Percentiles rank a stretch among this genome's conserved stretches.
phyloP scores from a whole-genome alignment of 2,329 filamentous ascomycete genomes.

The Colletotrichum melonis region DNA sequence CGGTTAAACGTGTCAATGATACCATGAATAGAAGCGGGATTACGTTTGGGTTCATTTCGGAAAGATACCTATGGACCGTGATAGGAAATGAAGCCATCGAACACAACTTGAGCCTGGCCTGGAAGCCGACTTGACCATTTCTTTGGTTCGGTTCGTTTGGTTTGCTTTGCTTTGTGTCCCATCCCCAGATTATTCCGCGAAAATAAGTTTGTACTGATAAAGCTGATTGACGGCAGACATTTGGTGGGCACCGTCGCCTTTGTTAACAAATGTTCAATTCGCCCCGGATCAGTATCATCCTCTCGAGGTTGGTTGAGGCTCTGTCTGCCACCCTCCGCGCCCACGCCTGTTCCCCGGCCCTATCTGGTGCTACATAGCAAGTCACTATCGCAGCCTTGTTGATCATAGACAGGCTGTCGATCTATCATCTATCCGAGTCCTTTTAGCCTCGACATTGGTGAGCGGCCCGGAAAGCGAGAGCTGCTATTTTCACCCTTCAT shows the following conservation, averaged over 20 bases:
- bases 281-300: not conserved
- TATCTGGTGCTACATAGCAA: not conserved
- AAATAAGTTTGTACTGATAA: not conserved
- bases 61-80: not conserved
- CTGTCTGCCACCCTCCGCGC: not conserved
- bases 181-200: not conserved
- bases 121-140: not conserved
- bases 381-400: not conserved
- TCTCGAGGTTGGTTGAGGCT: not conserved
- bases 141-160: not conserved
- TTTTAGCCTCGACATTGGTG: not conserved
- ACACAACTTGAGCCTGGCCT: not conserved
- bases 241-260: not conserved
- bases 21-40: constrained; percentile 14
- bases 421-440: not conserved
- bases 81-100: not conserved
- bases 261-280: not conserved
- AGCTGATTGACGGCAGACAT: not conserved
- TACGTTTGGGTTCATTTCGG: not conserved
- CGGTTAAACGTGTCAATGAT: constrained; percentile 24
- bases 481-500: not conserved
- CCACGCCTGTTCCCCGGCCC: not conserved
- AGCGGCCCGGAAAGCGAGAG: not conserved
- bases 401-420: not conserved
- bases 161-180: no score